phyloP scores from a whole-genome alignment of 1,284 basidiomycete genomes.

The Cystobasidium sp. region DNA sequence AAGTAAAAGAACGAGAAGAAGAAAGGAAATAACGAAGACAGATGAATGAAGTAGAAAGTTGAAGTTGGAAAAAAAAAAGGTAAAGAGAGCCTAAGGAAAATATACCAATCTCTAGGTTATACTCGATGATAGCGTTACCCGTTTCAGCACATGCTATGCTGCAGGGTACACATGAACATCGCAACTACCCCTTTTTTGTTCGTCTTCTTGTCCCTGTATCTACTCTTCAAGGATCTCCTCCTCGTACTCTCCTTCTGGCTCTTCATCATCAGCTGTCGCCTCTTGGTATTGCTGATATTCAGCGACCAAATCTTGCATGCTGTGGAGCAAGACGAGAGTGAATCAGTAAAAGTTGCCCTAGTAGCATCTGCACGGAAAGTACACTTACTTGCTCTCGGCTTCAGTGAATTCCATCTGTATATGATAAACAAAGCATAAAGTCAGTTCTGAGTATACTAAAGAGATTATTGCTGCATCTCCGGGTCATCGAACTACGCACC shows the following conservation, averaged over 20 bases:
- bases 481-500: neutral
- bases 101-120: no score
- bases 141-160: no score
- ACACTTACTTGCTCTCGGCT: conserved; percentile 24
- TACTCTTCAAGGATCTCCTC: conserved; percentile 43
- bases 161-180: no score
- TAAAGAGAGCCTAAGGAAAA: no score
- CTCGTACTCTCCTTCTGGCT: conserved; percentile 43
- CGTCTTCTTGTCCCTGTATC: neutral
- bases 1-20: no score
- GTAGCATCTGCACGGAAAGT: no score
- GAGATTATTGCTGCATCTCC: neutral
- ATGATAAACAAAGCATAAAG: neutral
- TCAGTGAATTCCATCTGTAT: conserved; percentile 48
- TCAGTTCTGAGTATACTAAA: conserved; percentile 16
- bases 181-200: neutral
- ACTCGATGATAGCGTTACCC: no score
- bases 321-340: neutral
- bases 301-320: conserved; percentile 48
- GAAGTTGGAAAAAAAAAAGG: no score
- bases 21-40: no score
- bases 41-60: no score
- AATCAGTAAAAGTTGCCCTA: no score
- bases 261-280: conserved; percentile 40
- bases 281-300: conserved; percentile 51